Conservation (phyloP, 2,329 filamentous ascomycete species). For the Blastomyces silverae region DNA sequence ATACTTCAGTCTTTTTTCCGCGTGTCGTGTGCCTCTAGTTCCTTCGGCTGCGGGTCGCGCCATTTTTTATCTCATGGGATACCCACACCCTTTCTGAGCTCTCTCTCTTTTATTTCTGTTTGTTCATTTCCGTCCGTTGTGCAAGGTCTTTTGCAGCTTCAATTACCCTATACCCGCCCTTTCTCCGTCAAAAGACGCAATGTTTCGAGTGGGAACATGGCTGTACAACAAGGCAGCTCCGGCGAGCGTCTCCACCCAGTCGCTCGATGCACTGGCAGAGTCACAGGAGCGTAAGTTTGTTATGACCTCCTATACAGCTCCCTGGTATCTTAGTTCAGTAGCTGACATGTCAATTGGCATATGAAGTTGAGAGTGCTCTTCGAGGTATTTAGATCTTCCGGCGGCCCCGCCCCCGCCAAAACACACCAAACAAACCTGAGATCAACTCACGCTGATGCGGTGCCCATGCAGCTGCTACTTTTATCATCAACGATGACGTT, state of each 20-base stretch:
- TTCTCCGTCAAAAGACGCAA: conserved; percentile 18
- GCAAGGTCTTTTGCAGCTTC: background rate
- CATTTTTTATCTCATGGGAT: conserved; percentile 7
- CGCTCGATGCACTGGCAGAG: conserved; percentile 53
- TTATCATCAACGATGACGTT: conserved; percentile 87
- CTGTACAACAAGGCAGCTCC: conserved; percentile 40
- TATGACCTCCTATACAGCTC: conserved; percentile 7
- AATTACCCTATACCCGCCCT: background rate
- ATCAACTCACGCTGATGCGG: conserved; percentile 15
- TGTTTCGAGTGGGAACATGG: conserved; percentile 42
- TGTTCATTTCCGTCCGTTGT: background rate
- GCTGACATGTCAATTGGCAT: conserved; percentile 22
- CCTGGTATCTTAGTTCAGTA: conserved; percentile 14
- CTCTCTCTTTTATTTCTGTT: conserved; percentile 2
- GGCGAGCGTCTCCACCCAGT: conserved; percentile 45
- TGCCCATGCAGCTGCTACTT: conserved; percentile 50
- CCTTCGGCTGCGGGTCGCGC: background rate
- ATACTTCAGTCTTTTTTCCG: background rate
- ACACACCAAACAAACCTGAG: background rate
- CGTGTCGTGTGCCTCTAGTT: background rate
- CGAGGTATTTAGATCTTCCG: conserved; percentile 33
- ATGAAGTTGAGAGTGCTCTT: conserved; percentile 38
- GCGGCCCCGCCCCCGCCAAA: background rate
- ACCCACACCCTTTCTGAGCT: background rate
- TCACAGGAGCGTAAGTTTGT: conserved; percentile 43